Base-by-base conservation (phyloP, 176 grass and related monocot genomes). In the Saccharum officinarum region DNA sequence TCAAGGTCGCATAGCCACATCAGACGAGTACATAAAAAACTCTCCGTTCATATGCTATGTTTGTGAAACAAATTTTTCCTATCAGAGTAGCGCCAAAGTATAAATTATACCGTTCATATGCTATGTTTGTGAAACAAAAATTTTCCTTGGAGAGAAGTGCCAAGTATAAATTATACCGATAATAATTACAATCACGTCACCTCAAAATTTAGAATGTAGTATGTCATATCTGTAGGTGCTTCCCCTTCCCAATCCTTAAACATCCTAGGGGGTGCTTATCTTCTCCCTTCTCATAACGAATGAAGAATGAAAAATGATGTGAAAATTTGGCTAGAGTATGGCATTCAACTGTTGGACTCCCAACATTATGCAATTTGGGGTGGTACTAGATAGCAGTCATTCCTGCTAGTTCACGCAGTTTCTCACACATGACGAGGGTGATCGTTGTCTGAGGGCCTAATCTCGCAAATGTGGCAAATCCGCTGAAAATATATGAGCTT, bases 401-500 rank as follows among this genome's bases (percentile, higher is more conserved):
- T 82, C 97, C 93, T 10, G 75, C 75, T 16, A 99, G 84, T 82
- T 89, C 75, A 0, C 97, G 88, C 52, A 99, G 75, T 71, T 96
- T 95, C 85, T 99, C 97, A n/a, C 88, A 98, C 31, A 86, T 79
- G 52, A 96, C 69, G 45, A 98, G 92, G 63, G 91, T 99, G 76
- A 99, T 94, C 67, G 90, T 87, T 71, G 93, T 96, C 84, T 96
- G 93, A 57, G 93, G 97, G 42, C 92, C 93, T 89, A 99, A 85
- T 87, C 92, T 94, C 33, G 93, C 97, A 73, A 99, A 95, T 39
- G 84, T 96, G 31, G 91, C 93, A 82, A 88, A 94, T 33, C 97
- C 97, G 25, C 93, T 99, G 90, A 69, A 83, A 82, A 81, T 67
- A 74, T 47, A 50, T 8, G 22, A 50, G 17, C 1, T 55, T 69